Conservation (phyloP, 805 yeast species). For the Hanseniaspora thailandica region DNA sequence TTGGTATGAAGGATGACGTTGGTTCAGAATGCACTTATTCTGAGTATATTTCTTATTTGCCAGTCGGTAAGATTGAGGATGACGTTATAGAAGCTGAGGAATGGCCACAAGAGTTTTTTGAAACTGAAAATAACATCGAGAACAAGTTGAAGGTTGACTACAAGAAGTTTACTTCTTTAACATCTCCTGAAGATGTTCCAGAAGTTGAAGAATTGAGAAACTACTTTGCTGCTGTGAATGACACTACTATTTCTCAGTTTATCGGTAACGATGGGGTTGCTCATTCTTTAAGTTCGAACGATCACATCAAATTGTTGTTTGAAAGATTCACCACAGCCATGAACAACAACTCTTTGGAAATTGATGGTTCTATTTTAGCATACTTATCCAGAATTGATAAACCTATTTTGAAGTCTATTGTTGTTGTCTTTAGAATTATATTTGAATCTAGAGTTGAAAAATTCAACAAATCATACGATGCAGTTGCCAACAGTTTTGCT, state of each 20-base stretch:
- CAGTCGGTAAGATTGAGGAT: slow-evolving; percentile 9
- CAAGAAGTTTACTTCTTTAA: not conserved
- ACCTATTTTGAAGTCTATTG: not conserved
- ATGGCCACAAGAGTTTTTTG: slow-evolving; percentile 3
- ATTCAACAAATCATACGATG: not conserved
- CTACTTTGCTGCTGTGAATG: slow-evolving; percentile 9
- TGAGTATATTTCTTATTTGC: not conserved
- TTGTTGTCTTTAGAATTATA: slow-evolving; percentile 5
- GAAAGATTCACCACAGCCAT: not conserved
- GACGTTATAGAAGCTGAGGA: slow-evolving; percentile 3
- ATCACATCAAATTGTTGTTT: not conserved
- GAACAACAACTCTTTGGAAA: not conserved
- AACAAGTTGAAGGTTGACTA: not conserved
- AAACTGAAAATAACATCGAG: not conserved
- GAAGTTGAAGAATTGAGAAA: not conserved
- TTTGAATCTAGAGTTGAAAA: slow-evolving; percentile 1
- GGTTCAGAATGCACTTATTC: not conserved
- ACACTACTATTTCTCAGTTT: not conserved
- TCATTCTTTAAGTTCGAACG: not conserved
- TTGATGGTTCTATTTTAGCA: slow-evolving; percentile 4
- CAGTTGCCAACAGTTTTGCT: not conserved
- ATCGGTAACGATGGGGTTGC: not conserved
- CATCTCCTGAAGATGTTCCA: not conserved
- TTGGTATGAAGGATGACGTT: slow-evolving; percentile 1
- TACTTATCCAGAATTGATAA: not conserved